Conservation (phyloP, 1,284 basidiomycete species). For the Golubevia pallescens region DNA sequence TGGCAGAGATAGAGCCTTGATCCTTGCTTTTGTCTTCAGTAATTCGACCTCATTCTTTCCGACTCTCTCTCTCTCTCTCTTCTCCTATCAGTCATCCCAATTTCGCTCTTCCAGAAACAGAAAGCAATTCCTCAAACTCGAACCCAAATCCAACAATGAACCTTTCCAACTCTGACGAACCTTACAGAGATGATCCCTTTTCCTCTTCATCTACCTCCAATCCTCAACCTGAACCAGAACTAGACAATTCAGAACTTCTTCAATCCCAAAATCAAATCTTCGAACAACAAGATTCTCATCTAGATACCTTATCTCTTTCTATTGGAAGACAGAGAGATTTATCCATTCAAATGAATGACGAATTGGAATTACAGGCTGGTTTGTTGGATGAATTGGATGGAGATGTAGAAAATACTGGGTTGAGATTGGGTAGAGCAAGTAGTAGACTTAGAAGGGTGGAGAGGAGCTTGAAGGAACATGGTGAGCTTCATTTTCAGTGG, state of each 20-base stretch:
- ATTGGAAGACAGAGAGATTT: conserved; percentile 53
- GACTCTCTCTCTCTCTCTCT: too few species aligned
- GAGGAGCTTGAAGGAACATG: conserved; percentile 43
- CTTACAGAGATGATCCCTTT: too few species aligned
- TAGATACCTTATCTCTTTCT: conserved; percentile 42
- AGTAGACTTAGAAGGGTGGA: conserved; percentile 38
- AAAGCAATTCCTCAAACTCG: too few species aligned
- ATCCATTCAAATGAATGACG: conserved; percentile 58
- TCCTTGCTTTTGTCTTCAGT: too few species aligned
- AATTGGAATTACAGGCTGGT: conserved; percentile 52
- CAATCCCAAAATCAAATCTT: conserved; percentile 31
- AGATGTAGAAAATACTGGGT: conserved; percentile 39
- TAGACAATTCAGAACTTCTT: conserved; percentile 2
- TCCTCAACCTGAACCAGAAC: too few species aligned
- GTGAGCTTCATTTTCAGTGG: conserved; percentile 25
- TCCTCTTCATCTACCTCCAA: too few species aligned
- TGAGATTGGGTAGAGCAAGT: conserved; percentile 42
- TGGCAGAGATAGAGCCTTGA: too few species aligned
- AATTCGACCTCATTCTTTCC: too few species aligned
- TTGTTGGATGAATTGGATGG: conserved; percentile 40
- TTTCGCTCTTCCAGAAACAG: too few species aligned
- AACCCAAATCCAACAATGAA: too few species aligned
- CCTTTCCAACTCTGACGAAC: too few species aligned
- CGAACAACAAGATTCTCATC: conserved; percentile 42
- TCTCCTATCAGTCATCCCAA: too few species aligned